phyloP scores from a whole-genome alignment of 2,329 filamentous ascomycete genomes.

The Gliomastix tumulicola region DNA sequence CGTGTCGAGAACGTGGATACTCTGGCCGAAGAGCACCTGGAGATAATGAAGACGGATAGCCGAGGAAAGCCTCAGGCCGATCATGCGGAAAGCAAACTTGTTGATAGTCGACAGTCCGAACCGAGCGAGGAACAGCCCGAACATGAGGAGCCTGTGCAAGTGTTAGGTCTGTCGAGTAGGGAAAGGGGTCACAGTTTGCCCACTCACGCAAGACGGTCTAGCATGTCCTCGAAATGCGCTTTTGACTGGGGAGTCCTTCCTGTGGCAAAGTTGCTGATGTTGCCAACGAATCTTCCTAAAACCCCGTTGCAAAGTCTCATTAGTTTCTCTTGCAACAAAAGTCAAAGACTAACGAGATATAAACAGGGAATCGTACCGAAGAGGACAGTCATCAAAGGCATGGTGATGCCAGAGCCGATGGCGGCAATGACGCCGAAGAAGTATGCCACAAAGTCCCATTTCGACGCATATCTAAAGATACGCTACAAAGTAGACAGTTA shows the following conservation, averaged over 20 bases:
- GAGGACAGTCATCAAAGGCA: constrained; percentile 53
- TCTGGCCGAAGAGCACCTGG: constrained; percentile 54
- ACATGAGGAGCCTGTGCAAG: constrained; percentile 51
- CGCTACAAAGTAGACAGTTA: constrained; percentile 23
- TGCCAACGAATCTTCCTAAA: constrained; percentile 34
- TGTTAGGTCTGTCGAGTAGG: constrained; percentile 1
- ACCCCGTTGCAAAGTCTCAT: too few species aligned
- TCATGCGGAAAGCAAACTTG: constrained; percentile 55
- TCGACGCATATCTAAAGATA: constrained; percentile 47
- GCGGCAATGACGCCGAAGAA: constrained; percentile 38
- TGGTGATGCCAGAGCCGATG: constrained; percentile 43
- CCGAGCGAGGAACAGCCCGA: constrained; percentile 63
- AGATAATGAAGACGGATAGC: constrained; percentile 59
- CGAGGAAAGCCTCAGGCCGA: constrained; percentile 54
- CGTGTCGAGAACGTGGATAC: constrained; percentile 61
- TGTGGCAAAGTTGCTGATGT: constrained; percentile 39
- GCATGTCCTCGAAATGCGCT: constrained; percentile 19
- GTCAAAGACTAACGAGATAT: too few species aligned
- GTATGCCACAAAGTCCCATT: constrained; percentile 43
- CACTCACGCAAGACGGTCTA: constrained; percentile 39
- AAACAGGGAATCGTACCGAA: too few species aligned
- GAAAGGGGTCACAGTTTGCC: background rate
- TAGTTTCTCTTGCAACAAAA: too few species aligned
- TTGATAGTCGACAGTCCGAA: constrained; percentile 57
- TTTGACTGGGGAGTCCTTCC: too few species aligned